These are phyloP conservation scores for Bertia moriformis DNA, from an alignment of 2,329 filamentous ascomycete species.

Conservation along the genomic window DNA sequence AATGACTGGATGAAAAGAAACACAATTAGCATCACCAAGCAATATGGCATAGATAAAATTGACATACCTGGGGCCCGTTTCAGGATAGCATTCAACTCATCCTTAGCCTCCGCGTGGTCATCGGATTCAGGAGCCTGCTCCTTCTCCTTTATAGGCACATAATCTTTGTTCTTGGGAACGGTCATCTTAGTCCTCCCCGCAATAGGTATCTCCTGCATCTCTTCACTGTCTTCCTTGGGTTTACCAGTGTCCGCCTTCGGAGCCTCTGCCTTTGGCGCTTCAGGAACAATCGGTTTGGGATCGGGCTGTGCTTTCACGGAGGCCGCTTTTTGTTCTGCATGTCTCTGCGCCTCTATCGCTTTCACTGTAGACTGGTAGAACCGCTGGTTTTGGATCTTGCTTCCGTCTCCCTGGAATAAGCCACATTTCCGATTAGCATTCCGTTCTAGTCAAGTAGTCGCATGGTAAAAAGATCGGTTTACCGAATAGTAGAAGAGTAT, in stretches of 20 bases:
- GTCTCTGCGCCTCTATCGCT: constrained; percentile 31
- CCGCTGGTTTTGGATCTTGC: constrained; percentile 19
- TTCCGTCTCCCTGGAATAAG: constrained; percentile 17
- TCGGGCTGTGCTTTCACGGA: no score
- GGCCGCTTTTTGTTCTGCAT: constrained; percentile 15
- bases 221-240: not conserved
- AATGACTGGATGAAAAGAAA: not conserved
- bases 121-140: not conserved
- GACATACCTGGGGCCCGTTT: not conserved
- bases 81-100: not conserved
- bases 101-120: not conserved
- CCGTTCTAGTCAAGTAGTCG: no score
- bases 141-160: not conserved
- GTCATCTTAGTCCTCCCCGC: not conserved
- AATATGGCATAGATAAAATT: not conserved
- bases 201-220: not conserved
- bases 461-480: no score
- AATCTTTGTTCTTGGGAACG: not conserved
- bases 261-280: not conserved
- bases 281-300: not conserved
- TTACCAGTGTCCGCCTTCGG: not conserved
- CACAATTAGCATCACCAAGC: not conserved
- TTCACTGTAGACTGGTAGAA: constrained; percentile 40
- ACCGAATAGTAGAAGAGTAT: not conserved
- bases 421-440: no score